Base-by-base conservation (phyloP, 2,329 filamentous ascomycete species). In the Colletotrichum liriopes region DNA sequence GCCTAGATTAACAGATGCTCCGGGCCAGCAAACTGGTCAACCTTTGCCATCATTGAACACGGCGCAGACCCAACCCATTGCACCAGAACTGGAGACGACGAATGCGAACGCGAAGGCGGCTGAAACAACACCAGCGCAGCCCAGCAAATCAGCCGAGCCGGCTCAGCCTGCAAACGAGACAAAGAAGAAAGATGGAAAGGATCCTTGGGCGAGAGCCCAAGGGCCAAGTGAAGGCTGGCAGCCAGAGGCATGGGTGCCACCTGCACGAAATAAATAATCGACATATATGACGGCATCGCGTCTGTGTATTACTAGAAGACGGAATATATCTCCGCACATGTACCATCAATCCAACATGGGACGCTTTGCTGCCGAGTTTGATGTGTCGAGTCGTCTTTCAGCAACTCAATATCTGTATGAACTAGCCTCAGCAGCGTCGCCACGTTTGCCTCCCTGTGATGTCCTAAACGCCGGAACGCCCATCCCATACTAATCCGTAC, bases 161-260 rank as follows among this genome's bases (percentile, higher is more conserved):
- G 26, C 41, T 20, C 23, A 16, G 20, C 52, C 18, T 29, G 11
- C 41, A n/a, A 67, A 65, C 43, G 18, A 41, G 49, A 35, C 29
- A 45, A 71, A 69, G 45, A 65, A 71, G 39, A 69, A 76, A 20
- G 75, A 77, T 1, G 73, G 73, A 3, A 76, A 82, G 1, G 86
- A 92, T 77, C 91, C 91, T 2, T 93, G 91, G 91, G 87, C 87
- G 39, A 86, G 84, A 74, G 84, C 86, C 1, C 84, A 77, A 26
- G 86, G 85, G 0, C 89, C 90, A 0, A 86, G 91, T 65, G 91
- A 93, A 78, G 84, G 82, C n/a, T 93, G 91, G 91, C 90, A 93
- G 80, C 92, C 92, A 0, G 78, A 88, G 59, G 82, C 89, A 3
- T 94, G 92, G 92, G 83, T 79, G 6, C 90, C 90, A 5, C 80